Conservation (phyloP, 176 grass and related monocot genomes). For the Aegilops speltoides region DNA sequence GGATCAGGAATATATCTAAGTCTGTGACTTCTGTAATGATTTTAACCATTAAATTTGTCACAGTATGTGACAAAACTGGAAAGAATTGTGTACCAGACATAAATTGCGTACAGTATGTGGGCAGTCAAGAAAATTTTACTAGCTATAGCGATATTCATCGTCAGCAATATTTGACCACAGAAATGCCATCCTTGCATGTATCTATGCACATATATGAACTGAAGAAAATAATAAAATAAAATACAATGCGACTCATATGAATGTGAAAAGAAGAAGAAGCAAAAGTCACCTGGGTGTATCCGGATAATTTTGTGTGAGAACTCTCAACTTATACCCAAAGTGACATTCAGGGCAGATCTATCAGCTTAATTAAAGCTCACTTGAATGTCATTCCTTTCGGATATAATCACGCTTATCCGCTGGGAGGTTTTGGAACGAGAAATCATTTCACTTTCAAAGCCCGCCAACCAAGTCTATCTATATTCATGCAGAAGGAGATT, state of each 20-base stretch:
- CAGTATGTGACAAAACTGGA: background rate
- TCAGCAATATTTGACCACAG: background rate
- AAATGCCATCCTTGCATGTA: background rate
- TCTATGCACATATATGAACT: background rate
- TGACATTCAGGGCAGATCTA: background rate
- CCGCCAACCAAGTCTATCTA: too few species aligned
- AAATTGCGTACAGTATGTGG: background rate
- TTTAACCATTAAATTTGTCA: background rate
- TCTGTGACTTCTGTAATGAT: background rate
- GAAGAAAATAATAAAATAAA: background rate
- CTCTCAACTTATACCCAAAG: conserved; percentile 84
- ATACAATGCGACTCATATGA: background rate
- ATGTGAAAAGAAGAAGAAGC: background rate
- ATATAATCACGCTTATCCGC: too few species aligned
- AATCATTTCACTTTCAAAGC: too few species aligned
- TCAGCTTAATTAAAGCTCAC: too few species aligned
- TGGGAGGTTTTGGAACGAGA: conserved; percentile 58
- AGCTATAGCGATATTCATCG: background rate
- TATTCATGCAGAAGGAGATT: too few species aligned
- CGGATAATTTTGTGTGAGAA: conserved; percentile 50
- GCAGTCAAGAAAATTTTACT: background rate
- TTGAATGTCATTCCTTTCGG: too few species aligned
- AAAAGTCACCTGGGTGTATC: conserved; percentile 69
- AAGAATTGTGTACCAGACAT: background rate
- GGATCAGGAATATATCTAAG: background rate